Conservation (phyloP, 345 rosid genomes). For the Nephelium lappaceum region DNA sequence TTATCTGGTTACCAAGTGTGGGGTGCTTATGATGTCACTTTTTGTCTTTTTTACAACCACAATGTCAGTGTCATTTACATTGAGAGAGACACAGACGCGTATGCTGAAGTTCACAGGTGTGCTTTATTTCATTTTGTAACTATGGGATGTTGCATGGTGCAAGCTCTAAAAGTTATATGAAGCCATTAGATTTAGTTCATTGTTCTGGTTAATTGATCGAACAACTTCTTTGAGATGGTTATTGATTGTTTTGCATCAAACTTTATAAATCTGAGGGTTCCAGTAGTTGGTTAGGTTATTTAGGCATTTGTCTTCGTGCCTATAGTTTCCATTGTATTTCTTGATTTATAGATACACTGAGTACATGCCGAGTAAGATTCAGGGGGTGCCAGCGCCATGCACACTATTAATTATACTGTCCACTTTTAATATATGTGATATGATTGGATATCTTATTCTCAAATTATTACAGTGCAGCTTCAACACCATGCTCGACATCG, state of each 20-base stretch:
- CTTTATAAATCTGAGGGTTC: slow-evolving; percentile 16
- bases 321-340: neutral
- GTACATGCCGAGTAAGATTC: neutral
- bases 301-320: neutral
- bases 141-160: slow-evolving; percentile 9
- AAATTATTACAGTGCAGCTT: slow-evolving; percentile 92
- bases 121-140: slow-evolving; percentile 24
- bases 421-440: slow-evolving; percentile 24
- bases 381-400: neutral
- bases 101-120: slow-evolving; percentile 96
- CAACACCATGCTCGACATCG: slow-evolving; percentile 98
- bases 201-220: neutral
- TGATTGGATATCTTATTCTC: slow-evolving; percentile 40
- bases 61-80: slow-evolving; percentile 97
- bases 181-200: neutral
- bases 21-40: slow-evolving; percentile 99
- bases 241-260: slow-evolving; percentile 4
- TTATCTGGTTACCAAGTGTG: slow-evolving; percentile 95
- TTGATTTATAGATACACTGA: slow-evolving; percentile 5
- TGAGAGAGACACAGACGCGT: slow-evolving; percentile 98
- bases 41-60: slow-evolving; percentile 98
- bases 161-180: slow-evolving; percentile 3
- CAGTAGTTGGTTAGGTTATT: slow-evolving; percentile 16
- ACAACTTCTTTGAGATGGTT: neutral
- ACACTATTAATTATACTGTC: neutral